These are phyloP conservation scores for Pisolithus marmoratus DNA, from an alignment of 768 basidiomycete genomes.

Conservation along the genomic window DNA sequence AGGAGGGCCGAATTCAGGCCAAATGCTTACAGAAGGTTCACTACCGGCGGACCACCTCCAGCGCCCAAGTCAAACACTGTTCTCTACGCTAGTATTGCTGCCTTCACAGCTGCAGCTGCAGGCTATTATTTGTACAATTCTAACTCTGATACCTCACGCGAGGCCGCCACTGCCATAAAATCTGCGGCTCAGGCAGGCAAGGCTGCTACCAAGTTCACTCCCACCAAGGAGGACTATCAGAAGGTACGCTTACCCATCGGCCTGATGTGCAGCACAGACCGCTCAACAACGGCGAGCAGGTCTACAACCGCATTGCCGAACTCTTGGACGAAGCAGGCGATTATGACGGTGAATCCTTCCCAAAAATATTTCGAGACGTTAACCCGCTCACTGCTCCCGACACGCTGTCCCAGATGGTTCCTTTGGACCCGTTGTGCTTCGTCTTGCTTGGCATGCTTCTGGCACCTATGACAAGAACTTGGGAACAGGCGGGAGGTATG, in stretches of 20 bases:
- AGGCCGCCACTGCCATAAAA: constrained; percentile 51
- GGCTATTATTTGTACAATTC: constrained; percentile 59
- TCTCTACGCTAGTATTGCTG: constrained; percentile 58
- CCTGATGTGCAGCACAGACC: background rate
- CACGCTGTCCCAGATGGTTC: constrained; percentile 60
- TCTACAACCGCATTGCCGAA: constrained; percentile 87
- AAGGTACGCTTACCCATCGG: constrained; percentile 44
- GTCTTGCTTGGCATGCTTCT: constrained; percentile 92
- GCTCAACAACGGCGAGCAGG: constrained; percentile 36
- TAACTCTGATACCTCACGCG: constrained; percentile 40
- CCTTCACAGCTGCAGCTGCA: constrained; percentile 52
- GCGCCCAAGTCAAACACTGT: constrained; percentile 48
- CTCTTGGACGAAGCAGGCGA: constrained; percentile 58
- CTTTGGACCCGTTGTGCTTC: constrained; percentile 80
- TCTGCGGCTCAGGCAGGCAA: constrained; percentile 59
- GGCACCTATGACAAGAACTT: constrained; percentile 85
- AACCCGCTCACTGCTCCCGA: background rate
- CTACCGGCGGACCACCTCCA: constrained; percentile 43
- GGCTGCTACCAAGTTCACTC: constrained; percentile 62
- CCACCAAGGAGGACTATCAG: constrained; percentile 82
- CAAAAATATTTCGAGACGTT: background rate
- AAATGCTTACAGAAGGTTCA: constrained; percentile 50
- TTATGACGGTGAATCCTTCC: constrained; percentile 69
- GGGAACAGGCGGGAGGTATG: constrained; percentile 74
- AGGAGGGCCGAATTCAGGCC: constrained; percentile 30